Conservation (phyloP, 140 eudicot species). For the Cichorium intybus region DNA sequence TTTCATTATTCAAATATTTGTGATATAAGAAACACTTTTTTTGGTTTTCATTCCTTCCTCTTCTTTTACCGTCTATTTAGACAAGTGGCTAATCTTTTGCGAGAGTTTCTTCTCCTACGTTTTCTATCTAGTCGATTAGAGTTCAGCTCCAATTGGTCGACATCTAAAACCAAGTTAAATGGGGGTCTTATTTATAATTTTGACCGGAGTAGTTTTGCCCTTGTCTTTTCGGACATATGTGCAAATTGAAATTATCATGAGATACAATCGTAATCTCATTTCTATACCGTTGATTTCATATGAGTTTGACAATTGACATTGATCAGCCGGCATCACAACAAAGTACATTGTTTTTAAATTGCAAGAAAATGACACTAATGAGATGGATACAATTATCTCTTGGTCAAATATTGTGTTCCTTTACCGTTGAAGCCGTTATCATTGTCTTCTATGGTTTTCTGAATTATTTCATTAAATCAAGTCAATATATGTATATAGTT, state of each 20-base stretch:
- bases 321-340: not conserved
- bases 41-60: too few relatives aligned
- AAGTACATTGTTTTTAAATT: not conserved
- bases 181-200: too few relatives aligned
- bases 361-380: conserved; percentile 16
- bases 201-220: not conserved
- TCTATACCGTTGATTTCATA: not conserved
- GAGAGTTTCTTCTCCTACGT: too few relatives aligned
- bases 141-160: too few relatives aligned
- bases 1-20: too few relatives aligned
- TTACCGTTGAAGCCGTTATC: not conserved
- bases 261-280: not conserved
- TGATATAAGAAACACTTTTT: too few relatives aligned
- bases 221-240: not conserved
- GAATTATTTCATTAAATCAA: not conserved
- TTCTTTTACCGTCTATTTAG: too few relatives aligned
- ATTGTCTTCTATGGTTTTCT: not conserved
- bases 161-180: too few relatives aligned
- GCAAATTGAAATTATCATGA: not conserved
- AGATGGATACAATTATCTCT: not conserved
- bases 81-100: too few relatives aligned
- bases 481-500: not conserved
- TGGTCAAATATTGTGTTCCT: not conserved
- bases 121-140: too few relatives aligned
- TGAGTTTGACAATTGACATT: not conserved